A percentile compares a stretch with the other conserved stretches of the same genome.
These are phyloP conservation scores for Cyclocybe cylindracea DNA, from an alignment of 768 basidiomycete genomes.

Conservation along the genomic window DNA sequence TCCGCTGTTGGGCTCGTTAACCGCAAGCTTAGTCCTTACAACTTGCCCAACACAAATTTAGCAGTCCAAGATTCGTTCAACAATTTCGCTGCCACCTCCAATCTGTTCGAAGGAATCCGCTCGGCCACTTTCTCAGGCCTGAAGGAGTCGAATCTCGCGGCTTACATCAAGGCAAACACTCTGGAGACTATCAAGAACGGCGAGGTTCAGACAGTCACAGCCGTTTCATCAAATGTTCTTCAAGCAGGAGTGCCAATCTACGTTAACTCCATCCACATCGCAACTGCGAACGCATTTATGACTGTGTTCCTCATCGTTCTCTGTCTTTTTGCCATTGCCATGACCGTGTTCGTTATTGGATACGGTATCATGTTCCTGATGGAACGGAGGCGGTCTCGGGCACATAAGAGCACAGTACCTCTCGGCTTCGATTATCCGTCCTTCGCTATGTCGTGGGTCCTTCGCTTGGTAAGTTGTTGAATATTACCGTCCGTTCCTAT, in stretches of 20 bases:
- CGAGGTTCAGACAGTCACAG: constrained; percentile 67
- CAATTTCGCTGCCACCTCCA: neutral
- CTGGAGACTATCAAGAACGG: constrained; percentile 27
- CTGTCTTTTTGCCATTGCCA: constrained; percentile 62
- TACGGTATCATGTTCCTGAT: constrained; percentile 44
- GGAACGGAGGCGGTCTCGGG: constrained; percentile 18
- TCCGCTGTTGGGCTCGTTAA: constrained; percentile 78
- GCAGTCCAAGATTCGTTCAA: neutral
- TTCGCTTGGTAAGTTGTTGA: constrained; percentile 59
- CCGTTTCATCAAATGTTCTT: constrained; percentile 63
- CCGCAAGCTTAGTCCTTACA: constrained; percentile 80
- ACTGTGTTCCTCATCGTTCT: constrained; percentile 79
- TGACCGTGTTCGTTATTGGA: constrained; percentile 51
- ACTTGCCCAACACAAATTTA: constrained; percentile 27
- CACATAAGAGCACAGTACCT: constrained; percentile 15
- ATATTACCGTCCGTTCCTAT: neutral
- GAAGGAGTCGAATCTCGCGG: constrained; percentile 1
- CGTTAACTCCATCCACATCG: constrained; percentile 74
- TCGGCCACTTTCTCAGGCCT: neutral
- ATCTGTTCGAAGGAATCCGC: neutral
- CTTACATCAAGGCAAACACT: neutral
- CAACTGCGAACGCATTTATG: constrained; percentile 88
- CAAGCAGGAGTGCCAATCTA: constrained; percentile 84
- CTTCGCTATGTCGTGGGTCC: constrained; percentile 59
- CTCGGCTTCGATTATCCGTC: constrained; percentile 36